A percentile compares a stretch with the other conserved stretches of the same genome.
Conservation (phyloP, 169 alveolate genomes). For the Cryptosporidium felis region DNA sequence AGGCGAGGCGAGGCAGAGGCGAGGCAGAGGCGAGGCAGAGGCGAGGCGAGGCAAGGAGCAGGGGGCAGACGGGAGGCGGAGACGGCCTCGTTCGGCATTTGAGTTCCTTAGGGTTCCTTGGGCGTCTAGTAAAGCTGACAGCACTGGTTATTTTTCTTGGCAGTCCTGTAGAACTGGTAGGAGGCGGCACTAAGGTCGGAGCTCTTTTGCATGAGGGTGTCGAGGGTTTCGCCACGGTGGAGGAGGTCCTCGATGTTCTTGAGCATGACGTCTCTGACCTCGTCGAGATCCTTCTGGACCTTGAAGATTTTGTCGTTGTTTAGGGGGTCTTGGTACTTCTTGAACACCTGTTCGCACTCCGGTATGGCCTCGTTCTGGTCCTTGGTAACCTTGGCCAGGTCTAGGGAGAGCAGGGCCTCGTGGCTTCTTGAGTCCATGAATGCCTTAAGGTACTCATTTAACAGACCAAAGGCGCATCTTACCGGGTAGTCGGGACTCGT, state of each 20-base stretch:
- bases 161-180: slow-evolving; percentile 87
- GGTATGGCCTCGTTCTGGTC: slow-evolving; percentile 80
- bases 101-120: too few relatives aligned
- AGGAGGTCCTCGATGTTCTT: slow-evolving; percentile 83
- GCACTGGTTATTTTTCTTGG: slow-evolving; percentile 90
- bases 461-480: slow-evolving; percentile 83
- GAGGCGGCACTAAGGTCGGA: slow-evolving; percentile 87
- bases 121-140: slow-evolving; percentile 81
- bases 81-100: too few relatives aligned
- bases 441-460: slow-evolving; percentile 72
- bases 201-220: slow-evolving; percentile 90
- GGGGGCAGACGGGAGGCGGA: too few relatives aligned
- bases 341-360: slow-evolving; percentile 83
- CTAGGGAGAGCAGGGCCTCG: background rate
- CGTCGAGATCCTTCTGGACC: slow-evolving; percentile 91
- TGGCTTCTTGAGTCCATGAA: slow-evolving; percentile 3
- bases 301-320: slow-evolving; percentile 91
- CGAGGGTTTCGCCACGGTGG: slow-evolving; percentile 93
- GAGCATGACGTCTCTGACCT: slow-evolving; percentile 86
- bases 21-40: too few relatives aligned
- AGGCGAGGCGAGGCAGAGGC: too few relatives aligned
- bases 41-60: too few relatives aligned
- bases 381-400: background rate
- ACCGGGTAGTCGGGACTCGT: slow-evolving; percentile 81
- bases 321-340: slow-evolving; percentile 89